Conservation (phyloP, 345 rosid species). For the Salix brachista region DNA sequence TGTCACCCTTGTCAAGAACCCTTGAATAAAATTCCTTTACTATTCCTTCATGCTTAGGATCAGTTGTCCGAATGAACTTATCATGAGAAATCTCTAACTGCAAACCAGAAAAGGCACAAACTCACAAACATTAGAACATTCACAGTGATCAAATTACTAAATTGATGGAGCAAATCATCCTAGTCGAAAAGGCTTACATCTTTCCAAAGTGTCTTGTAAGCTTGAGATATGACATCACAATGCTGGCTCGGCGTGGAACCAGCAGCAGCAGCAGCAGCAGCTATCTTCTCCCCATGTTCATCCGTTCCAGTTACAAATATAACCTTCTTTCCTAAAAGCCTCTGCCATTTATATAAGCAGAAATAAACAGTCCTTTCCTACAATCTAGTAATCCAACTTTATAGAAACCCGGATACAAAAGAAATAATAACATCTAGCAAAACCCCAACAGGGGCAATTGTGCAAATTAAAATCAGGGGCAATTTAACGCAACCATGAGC, state of each 20-base stretch:
- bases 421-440: not conserved
- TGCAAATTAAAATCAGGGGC: no score
- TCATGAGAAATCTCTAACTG: conserved; percentile 79
- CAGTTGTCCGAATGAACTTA: conserved; percentile 90
- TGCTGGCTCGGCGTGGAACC: conserved; percentile 76
- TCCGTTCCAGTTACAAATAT: conserved; percentile 86
- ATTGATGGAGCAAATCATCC: not conserved
- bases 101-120: conserved; percentile 10
- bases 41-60: conserved; percentile 77
- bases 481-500: no score
- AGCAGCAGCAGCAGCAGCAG: conserved; percentile 60
- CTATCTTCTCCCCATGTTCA: conserved; percentile 96
- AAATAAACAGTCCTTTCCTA: conserved; percentile 3
- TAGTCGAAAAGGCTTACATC: conserved; percentile 37
- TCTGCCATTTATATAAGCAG: conserved; percentile 47
- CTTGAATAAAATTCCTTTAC: conserved; percentile 77
- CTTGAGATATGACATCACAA: conserved; percentile 75
- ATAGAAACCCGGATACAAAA: not conserved
- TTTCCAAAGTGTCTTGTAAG: conserved; percentile 74
- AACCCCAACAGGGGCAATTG: no score
- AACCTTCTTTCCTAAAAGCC: conserved; percentile 79
- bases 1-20: conserved; percentile 83
- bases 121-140: conserved; percentile 2
- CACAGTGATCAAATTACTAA: not conserved
- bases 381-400: not conserved